These are phyloP conservation scores for Xylaria arbuscula DNA, from an alignment of 2,329 filamentous ascomycete species.

Conservation along the genomic window DNA sequence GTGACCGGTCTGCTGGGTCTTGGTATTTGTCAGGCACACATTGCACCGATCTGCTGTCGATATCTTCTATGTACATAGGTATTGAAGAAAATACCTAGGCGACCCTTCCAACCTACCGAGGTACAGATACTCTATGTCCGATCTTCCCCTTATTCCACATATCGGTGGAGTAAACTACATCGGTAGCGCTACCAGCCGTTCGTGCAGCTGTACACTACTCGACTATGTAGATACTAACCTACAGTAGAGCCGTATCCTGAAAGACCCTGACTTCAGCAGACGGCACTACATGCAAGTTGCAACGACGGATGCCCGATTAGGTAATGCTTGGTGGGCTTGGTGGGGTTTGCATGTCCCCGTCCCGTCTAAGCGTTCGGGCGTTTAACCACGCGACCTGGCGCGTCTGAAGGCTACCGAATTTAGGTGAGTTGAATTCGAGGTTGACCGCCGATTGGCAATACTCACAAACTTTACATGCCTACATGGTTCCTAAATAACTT, in stretches of 20 bases:
- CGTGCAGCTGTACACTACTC: background rate
- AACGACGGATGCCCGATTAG: background rate
- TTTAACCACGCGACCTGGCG: constrained; percentile 17
- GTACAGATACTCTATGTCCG: background rate
- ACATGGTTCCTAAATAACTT: background rate
- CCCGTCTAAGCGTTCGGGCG: background rate
- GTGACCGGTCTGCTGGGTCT: constrained; percentile 11
- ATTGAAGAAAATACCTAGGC: too few relatives aligned
- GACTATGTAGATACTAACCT: background rate
- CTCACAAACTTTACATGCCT: background rate
- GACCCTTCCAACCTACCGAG: background rate
- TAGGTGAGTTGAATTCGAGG: background rate
- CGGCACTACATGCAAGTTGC: too few relatives aligned
- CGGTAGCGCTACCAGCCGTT: background rate
- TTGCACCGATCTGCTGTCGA: background rate
- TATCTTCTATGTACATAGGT: too few relatives aligned
- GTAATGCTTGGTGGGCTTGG: constrained; percentile 5
- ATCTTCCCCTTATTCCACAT: background rate
- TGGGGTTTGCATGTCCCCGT: constrained; percentile 7
- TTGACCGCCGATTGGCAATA: background rate
- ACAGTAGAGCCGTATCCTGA: too few relatives aligned
- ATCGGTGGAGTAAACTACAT: background rate
- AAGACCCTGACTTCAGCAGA: too few relatives aligned
- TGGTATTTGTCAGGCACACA: constrained; percentile 18
- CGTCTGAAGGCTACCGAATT: constrained; percentile 22